A percentile compares a stretch with the other conserved stretches of the same genome.
Conservation (phyloP, 1,139 yeast species). For the Suhomyces yuchorum region DNA sequence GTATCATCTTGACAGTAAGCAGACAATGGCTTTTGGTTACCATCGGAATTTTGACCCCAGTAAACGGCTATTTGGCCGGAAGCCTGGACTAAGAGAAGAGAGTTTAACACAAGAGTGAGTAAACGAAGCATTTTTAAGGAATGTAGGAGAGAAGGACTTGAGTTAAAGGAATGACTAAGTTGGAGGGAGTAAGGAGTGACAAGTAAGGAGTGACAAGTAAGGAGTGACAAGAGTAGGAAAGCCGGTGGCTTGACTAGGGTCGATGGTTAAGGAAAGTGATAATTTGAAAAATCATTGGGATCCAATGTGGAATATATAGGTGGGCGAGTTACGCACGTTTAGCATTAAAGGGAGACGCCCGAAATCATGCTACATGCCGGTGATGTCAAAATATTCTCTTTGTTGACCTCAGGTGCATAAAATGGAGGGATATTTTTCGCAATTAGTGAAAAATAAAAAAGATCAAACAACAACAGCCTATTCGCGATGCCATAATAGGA, state of each 20-base stretch:
- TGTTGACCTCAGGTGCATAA: not conserved
- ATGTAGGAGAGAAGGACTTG: slow-evolving; percentile 3
- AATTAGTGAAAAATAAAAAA: not conserved
- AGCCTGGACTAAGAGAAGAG: slow-evolving; percentile 15
- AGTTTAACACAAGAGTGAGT: slow-evolving; percentile 9
- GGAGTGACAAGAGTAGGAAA: not conserved
- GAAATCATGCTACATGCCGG: not conserved
- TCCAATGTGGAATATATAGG: slow-evolving; percentile 1
- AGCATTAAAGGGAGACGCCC: not conserved
- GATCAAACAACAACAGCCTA: not conserved
- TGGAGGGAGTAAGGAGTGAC: slow-evolving; percentile 1
- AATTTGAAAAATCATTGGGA: not conserved
- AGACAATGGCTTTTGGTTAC: slow-evolving; percentile 65
- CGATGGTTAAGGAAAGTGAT: not conserved
- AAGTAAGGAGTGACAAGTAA: slow-evolving; percentile 1
- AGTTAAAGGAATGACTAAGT: slow-evolving; percentile 2
- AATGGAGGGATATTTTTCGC: not conserved
- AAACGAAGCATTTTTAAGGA: slow-evolving; percentile 11
- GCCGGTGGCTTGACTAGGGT: not conserved
- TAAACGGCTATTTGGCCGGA: slow-evolving; percentile 60
- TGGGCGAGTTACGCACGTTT: not conserved
- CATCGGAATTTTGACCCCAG: slow-evolving; percentile 91
- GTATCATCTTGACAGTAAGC: slow-evolving; percentile 68
- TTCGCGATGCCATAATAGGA: not conserved
- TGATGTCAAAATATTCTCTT: not conserved